Percentiles rank a stretch among this genome's conserved stretches.
Conservation (phyloP, 2,329 filamentous ascomycete species). For the Neofusicoccum cordaticola region DNA sequence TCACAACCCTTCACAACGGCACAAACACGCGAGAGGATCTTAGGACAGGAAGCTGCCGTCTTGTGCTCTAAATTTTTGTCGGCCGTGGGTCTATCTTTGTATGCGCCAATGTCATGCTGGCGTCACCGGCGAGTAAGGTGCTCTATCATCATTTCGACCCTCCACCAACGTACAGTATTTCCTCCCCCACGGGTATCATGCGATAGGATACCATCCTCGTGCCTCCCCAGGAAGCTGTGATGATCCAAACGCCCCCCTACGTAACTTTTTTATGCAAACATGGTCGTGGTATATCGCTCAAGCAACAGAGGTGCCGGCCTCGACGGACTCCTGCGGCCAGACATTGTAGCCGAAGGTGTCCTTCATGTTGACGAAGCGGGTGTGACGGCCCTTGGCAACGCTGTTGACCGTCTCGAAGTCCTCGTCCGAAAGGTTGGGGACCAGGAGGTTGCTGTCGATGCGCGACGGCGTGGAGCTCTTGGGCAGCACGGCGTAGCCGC, state of each 20-base stretch:
- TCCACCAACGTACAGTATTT: not conserved
- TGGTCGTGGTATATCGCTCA: not conserved
- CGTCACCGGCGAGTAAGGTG: slow-evolving; percentile 8
- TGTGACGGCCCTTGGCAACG: slow-evolving; percentile 65
- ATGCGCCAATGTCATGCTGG: slow-evolving; percentile 10
- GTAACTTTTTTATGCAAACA: not conserved
- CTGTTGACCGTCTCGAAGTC: slow-evolving; percentile 60
- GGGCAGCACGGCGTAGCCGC: slow-evolving; percentile 50
- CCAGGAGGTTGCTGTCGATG: slow-evolving; percentile 61
- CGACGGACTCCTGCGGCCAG: slow-evolving; percentile 40
- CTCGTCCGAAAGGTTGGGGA: slow-evolving; percentile 54
- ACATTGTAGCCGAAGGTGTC: slow-evolving; percentile 74
- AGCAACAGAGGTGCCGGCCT: slow-evolving; percentile 17
- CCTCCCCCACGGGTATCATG: slow-evolving; percentile 8
- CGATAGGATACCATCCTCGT: not conserved
- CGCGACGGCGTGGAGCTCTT: slow-evolving; percentile 42
- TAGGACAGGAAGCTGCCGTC: not conserved
- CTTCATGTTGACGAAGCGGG: slow-evolving; percentile 78
- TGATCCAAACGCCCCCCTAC: not conserved
- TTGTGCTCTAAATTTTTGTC: not conserved
- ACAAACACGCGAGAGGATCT: not conserved
- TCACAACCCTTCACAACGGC: not conserved
- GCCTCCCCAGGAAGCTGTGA: not conserved
- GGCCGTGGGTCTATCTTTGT: not conserved
- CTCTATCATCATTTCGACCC: not conserved